A percentile compares a stretch with the other conserved stretches of the same genome.
Evolutionary conservation across 441 rosid genomes (phyloP).

Genomic region (Jatropha podagrica): DNA sequence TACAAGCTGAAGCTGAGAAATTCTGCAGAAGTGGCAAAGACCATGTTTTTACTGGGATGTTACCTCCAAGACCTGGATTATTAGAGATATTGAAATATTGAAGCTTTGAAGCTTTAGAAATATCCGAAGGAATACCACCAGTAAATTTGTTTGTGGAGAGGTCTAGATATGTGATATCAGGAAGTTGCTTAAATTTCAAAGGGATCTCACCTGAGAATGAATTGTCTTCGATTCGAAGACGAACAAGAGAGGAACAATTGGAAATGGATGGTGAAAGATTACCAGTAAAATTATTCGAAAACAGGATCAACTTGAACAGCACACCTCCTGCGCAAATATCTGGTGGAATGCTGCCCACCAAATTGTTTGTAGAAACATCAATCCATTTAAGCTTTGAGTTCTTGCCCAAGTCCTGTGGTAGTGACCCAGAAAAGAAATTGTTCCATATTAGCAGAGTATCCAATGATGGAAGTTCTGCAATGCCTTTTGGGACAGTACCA

Average conservation of each 20-base stretch:
- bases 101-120: conserved; percentile 57
- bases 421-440: conserved; percentile 77
- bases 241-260: conserved; percentile 75
- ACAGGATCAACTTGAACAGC: conserved; percentile 68
- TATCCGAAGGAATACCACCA: conserved; percentile 71
- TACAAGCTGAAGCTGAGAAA: conserved; percentile 75
- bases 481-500: conserved; percentile 71
- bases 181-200: conserved; percentile 55
- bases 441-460: conserved; percentile 88
- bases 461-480: conserved; percentile 76
- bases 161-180: conserved; percentile 69
- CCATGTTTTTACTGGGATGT: conserved; percentile 56
- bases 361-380: conserved; percentile 83
- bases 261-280: conserved; percentile 60
- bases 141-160: conserved; percentile 73
- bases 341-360: conserved; percentile 68
- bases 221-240: conserved; percentile 86
- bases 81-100: conserved; percentile 70
- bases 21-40: conserved; percentile 67
- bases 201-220: conserved; percentile 80
- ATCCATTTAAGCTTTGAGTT: conserved; percentile 79
- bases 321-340: conserved; percentile 73
- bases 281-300: conserved; percentile 75
- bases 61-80: conserved; percentile 66
- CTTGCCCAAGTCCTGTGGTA: conserved; percentile 71